Base-by-base conservation (phyloP, 192 early-diverging fungal genomes). In the Entophlyctis luteolus region DNA sequence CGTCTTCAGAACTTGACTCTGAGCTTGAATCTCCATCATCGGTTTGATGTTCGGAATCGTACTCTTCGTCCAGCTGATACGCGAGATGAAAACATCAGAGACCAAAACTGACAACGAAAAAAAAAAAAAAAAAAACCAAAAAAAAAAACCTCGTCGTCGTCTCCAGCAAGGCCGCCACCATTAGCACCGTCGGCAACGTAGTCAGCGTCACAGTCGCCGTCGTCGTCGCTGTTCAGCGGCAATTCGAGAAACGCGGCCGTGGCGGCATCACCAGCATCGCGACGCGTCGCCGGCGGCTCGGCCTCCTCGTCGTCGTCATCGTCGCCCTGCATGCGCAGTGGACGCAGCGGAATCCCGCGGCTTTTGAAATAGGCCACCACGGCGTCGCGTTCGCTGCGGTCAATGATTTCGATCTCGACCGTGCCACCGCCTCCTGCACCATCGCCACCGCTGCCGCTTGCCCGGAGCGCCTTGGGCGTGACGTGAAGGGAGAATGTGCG, bases 341-440 rank as follows among this genome's bases (percentile, higher is more conserved):
- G 54, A 29, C 18, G 36, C 54, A 31, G n/a, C n/a, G 27, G 57
- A 4, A 63, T 28, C 16, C 60, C 60, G 4, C 46, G 12, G 8
- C 60, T 48, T 49, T 63, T 63, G 32, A 63, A 63, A 49, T 63
- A 63, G 14, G 60, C 60, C 20, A 63, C n/a, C 14, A 63, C 60
- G 34, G 23, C 14, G 20, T 63, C 60, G 18, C 47, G 33, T n/a
- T 63, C 60, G 16, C 18, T 20, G 31, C 50, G 37, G 47, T 63
- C 60, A 48, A 63, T 32, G 46, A 63, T 63, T 49, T 63, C 60
- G 5, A 63, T 16, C 31, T 63, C 60, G 25, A 63, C 33, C 6
- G 42, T 10, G 16, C 34, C 60, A 4, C 23, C 6, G 6, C 8
- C 22, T 5, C 23, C 50, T 8, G n/a, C 8, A 22, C 8, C 23